These are phyloP conservation scores for Cladosporium sphaerospermum DNA, from an alignment of 2,329 filamentous ascomycete genomes.

Conservation along the genomic window DNA sequence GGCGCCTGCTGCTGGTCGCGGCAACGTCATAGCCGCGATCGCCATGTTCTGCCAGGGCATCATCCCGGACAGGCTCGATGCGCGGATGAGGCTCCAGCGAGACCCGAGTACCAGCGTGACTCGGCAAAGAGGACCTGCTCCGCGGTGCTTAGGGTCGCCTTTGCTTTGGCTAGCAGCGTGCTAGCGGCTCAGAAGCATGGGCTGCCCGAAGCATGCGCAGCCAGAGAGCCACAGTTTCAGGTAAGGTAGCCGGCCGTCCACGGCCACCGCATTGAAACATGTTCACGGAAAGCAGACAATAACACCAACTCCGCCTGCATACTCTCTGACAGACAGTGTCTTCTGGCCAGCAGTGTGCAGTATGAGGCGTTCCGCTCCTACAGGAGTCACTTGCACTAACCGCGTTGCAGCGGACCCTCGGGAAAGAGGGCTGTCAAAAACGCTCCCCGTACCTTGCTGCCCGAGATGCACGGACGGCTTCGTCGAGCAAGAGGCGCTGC, in stretches of 20 bases:
- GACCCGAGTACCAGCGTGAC: background rate
- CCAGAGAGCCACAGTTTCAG: constrained; percentile 11
- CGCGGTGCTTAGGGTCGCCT: constrained; percentile 1
- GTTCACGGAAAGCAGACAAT: background rate
- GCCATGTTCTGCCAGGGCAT: background rate
- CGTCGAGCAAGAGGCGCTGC: background rate
- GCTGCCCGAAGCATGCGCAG: constrained; percentile 8
- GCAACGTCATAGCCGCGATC: background rate
- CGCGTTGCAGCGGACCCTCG: background rate
- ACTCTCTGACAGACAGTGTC: background rate
- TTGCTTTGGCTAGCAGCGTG: constrained; percentile 4
- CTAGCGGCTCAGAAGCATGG: constrained; percentile 8
- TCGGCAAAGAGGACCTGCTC: constrained; percentile 5
- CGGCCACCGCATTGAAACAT: background rate
- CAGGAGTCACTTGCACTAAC: background rate
- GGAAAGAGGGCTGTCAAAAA: background rate
- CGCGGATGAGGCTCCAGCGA: constrained; percentile 1
- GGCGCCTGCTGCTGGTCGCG: background rate
- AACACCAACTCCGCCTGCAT: constrained; percentile 6
- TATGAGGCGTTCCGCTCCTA: background rate
- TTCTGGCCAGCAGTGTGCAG: background rate
- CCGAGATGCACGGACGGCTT: background rate
- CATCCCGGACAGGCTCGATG: background rate
- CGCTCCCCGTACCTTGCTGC: background rate
- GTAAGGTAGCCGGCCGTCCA: background rate